Base-by-base conservation (phyloP, 306 rosid species). In the Castanea crenata region DNA sequence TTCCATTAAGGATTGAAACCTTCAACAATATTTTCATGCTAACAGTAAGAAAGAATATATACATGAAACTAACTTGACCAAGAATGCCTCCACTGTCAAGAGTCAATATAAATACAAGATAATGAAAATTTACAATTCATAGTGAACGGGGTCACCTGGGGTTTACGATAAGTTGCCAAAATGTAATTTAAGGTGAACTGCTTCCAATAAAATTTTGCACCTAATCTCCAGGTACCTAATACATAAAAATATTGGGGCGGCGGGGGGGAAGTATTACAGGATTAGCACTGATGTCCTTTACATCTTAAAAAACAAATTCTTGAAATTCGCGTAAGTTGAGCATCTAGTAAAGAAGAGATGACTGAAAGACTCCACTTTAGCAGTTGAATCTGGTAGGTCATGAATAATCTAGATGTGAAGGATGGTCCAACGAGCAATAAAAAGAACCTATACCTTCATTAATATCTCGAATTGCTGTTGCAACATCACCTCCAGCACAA, bases 401-500 rank as follows among this genome's bases (percentile, higher is more conserved):
- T 0, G 21, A 54, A 4, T 21, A 23, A 16, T 65, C 46, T 9
- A 6, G 41, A 69, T 6, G 34, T 27, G 58, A n/a, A 46, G 29
- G 52, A 68, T 52, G 35, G 70, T 49, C 73, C 44, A 69, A 52
- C 68, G 73, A 69, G 69, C 49, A 85, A 55, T 18, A n/a, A 77
- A 65, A 68, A 78, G 51, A 79, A 72, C 31, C 71, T 78, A 74
- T 76, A 84, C 99, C 88, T 85, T 41, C 71, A 20, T 12, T 84
- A 14, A 70, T 74, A 68, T 85, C 81, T 69, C 23, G 90, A 91
- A 69, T 93, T 68, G 89, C 92, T 1, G 92, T 76, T 7, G 92
- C 86, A 67, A 95, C 97, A 84, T 95, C 99, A 74, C 97, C 99
- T 62, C 99, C 99, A 56, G 99, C 97, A 86, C 97, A 95, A 83